Conservation (phyloP, 1,284 basidiomycete genomes). For the Abortiporus biennis region DNA sequence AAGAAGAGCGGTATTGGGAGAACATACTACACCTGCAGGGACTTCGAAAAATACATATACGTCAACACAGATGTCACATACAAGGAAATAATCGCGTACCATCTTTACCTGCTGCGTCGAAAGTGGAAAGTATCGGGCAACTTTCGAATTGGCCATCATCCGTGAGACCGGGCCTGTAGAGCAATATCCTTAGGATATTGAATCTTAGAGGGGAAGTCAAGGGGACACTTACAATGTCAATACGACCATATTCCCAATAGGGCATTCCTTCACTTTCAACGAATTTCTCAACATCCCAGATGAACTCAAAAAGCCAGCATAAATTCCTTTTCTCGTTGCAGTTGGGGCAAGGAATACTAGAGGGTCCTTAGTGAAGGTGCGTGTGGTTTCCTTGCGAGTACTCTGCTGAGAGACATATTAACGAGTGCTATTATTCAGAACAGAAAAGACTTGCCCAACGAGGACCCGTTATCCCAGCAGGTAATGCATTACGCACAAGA, state of each 20-base stretch:
- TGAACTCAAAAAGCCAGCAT: slow-evolving; percentile 39
- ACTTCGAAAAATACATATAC: slow-evolving; percentile 27
- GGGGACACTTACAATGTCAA: slow-evolving; percentile 44
- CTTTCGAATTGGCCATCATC: slow-evolving; percentile 48
- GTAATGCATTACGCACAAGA: slow-evolving; percentile 9
- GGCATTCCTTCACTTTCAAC: slow-evolving; percentile 27
- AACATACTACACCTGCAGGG: slow-evolving; percentile 41
- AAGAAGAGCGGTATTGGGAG: slow-evolving; percentile 51
- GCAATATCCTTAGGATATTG: not conserved
- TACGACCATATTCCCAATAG: slow-evolving; percentile 43
- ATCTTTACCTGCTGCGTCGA: slow-evolving; percentile 31
- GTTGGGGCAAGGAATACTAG: slow-evolving; percentile 34
- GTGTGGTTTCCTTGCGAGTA: slow-evolving; percentile 29
- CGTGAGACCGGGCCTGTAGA: slow-evolving; percentile 44
- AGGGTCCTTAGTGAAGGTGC: slow-evolving; percentile 33
- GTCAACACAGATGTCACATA: not conserved
- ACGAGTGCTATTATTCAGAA: not conserved
- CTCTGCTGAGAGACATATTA: slow-evolving; percentile 19
- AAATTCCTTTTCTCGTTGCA: slow-evolving; percentile 23
- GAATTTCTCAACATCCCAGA: slow-evolving; percentile 29
- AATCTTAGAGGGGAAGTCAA: not conserved
- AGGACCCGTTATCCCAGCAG: not conserved
- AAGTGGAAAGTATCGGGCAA: slow-evolving; percentile 35
- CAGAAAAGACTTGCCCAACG: not conserved
- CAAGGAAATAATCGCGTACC: slow-evolving; percentile 13